phyloP scores from a whole-genome alignment of 129 eudicot genomes.

The Glebionis coronaria region DNA sequence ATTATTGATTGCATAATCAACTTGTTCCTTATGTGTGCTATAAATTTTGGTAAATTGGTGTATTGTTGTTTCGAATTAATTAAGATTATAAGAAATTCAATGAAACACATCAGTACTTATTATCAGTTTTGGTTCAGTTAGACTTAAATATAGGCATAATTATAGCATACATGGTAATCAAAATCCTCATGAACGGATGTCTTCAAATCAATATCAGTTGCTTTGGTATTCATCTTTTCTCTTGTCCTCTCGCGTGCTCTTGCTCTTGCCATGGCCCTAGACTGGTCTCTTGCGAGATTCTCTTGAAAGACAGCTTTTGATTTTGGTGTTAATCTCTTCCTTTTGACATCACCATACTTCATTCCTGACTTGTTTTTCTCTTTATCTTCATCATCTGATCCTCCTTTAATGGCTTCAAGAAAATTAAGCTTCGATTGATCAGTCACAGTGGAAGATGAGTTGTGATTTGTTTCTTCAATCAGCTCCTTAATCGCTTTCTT shows the following conservation, averaged over 20 bases:
- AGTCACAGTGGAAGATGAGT: not conserved
- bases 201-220: slow-evolving; percentile 19
- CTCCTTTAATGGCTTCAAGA: slow-evolving; percentile 24
- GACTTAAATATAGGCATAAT: no score
- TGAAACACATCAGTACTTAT: not conserved
- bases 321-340: slow-evolving; percentile 13
- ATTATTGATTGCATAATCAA: slow-evolving; percentile 11
- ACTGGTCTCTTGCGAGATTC: slow-evolving; percentile 36
- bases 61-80: not conserved
- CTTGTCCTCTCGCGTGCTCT: slow-evolving; percentile 76
- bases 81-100: not conserved
- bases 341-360: slow-evolving; percentile 18
- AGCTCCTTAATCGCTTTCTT: slow-evolving; percentile 54
- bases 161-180: slow-evolving; percentile 19
- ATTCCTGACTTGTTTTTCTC: slow-evolving; percentile 11
- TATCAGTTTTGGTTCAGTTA: not conserved
- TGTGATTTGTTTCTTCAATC: slow-evolving; percentile 22
- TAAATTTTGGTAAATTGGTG: not conserved
- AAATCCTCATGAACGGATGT: slow-evolving; percentile 10
- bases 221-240: slow-evolving; percentile 39
- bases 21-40: not conserved
- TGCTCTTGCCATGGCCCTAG: slow-evolving; percentile 73
- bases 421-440: slow-evolving; percentile 19
- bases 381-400: slow-evolving; percentile 10
- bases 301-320: slow-evolving; percentile 2